Percentiles rank a stretch among this genome's conserved stretches.
Conservation (phyloP, 148 eudicot species). For the Spergularia bocconei region DNA sequence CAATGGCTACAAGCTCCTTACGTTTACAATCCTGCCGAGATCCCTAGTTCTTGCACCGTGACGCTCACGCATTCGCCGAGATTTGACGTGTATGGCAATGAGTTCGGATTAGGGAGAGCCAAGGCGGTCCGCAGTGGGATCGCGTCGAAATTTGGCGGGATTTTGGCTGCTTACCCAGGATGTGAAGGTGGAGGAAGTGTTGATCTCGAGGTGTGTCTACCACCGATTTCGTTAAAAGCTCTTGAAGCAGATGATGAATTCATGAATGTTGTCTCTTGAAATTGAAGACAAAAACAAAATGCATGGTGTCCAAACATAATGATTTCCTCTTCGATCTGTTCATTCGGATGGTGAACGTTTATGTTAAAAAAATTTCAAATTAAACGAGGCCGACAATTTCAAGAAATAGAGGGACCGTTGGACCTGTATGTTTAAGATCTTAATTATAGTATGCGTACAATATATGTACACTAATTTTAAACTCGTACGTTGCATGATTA, state of each 20-base stretch:
- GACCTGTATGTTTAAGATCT: no score
- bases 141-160: slow-evolving; percentile 21
- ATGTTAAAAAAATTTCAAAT: no score
- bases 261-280: not conserved
- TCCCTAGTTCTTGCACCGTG: slow-evolving; percentile 16
- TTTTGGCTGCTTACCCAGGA: slow-evolving; percentile 22
- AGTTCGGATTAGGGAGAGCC: slow-evolving; percentile 30
- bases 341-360: no score
- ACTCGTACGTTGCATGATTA: no score
- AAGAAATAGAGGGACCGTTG: no score
- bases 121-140: slow-evolving; percentile 22
- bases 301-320: no score
- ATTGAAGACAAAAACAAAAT: no score
- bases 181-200: slow-evolving; percentile 28
- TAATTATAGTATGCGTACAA: no score
- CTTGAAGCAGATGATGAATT: slow-evolving; percentile 35
- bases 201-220: slow-evolving; percentile 28
- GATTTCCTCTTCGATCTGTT: no score
- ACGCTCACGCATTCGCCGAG: slow-evolving; percentile 21
- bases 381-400: no score
- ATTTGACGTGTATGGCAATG: slow-evolving; percentile 33
- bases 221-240: slow-evolving; percentile 17
- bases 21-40: not conserved
- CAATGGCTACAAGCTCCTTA: slow-evolving; percentile 12
- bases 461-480: no score